Evolutionary conservation across 345 rosid genomes (phyloP), one percentile per base, ranked within the genome.

Genomic region (Populus ilicifolia): DNA sequence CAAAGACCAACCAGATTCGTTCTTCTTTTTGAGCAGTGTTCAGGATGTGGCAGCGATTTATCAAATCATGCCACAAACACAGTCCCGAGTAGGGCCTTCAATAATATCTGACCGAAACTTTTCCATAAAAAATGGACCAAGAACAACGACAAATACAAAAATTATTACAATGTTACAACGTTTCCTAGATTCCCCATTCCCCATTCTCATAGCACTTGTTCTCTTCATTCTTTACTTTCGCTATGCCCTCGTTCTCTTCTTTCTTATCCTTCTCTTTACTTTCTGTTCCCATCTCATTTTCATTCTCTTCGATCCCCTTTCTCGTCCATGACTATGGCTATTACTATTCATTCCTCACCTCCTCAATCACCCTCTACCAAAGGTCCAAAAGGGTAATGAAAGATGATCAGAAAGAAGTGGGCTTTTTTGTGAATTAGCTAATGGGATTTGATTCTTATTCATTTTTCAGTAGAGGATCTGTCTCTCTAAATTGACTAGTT

Each of bases 251-350:
- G 14, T 73, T 50, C 66, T 88, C 76, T 75, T 84, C 69, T 48
- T 79, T 70, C 78, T 90, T 79, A 20, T 83, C 81, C 79, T 85
- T 63, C 76, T 89, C 76, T 82, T 85, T 78, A 46, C 80, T 70
- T 83, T 90, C 73, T 78, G 84, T 79, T 82, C 81, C 73, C 80
- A 78, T 74, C 73, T 88, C 83, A 79, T 79, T 75, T 83, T 73
- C 83, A 80, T 87, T 67, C 66, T 86, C 77, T 71, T 73, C 87
- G 72, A 70, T 67, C 79, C 80, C 62, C 78, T 78, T 43, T 84
- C 36, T 72, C 79, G 13, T 77, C 88, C 71, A 90, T 90, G 94
- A 70, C 86, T 33, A 90, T 89, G 94, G 67, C 86, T 38, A 63
- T 87, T 71, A 70, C 89, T 75, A 68, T 77, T 35, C 83, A 74